Conservation (phyloP, 345 rosid species). For the Triadica sebifera region DNA sequence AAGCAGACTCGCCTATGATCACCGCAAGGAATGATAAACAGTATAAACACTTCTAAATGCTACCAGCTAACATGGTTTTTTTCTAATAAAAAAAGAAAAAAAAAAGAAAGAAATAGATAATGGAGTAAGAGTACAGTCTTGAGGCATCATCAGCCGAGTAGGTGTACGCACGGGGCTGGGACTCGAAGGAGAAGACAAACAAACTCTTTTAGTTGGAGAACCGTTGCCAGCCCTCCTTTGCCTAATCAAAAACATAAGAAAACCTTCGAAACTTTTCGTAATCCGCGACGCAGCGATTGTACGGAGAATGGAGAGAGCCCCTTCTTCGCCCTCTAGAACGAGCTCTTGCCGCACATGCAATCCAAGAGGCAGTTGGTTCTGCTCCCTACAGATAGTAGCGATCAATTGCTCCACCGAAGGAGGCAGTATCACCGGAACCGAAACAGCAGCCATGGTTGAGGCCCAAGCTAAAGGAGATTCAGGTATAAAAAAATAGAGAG, state of each 20-base stretch:
- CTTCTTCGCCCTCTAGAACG: conserved; percentile 32
- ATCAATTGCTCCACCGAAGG: conserved; percentile 39
- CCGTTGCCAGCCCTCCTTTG: background rate
- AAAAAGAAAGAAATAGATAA: background rate
- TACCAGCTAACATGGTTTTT: too few species aligned
- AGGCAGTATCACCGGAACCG: conserved; percentile 3
- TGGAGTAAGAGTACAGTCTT: background rate
- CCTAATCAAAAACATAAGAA: background rate
- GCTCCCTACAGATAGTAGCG: conserved; percentile 33
- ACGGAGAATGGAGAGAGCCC: conserved; percentile 20
- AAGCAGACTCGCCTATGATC: conserved; percentile 1
- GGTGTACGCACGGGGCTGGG: background rate
- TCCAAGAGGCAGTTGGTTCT: conserved; percentile 27
- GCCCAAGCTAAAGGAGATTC: background rate
- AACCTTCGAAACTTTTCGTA: background rate
- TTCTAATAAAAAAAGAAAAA: too few species aligned
- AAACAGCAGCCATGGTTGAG: background rate
- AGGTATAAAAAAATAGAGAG: too few species aligned
- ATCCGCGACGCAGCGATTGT: background rate
- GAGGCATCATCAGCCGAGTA: background rate
- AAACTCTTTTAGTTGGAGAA: background rate
- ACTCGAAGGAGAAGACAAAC: background rate
- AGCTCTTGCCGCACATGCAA: conserved; percentile 30
- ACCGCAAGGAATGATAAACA: background rate
- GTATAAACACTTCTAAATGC: background rate